Conservation (phyloP, 768 basidiomycete species). For the Tylopilus rubrobrunneus region DNA sequence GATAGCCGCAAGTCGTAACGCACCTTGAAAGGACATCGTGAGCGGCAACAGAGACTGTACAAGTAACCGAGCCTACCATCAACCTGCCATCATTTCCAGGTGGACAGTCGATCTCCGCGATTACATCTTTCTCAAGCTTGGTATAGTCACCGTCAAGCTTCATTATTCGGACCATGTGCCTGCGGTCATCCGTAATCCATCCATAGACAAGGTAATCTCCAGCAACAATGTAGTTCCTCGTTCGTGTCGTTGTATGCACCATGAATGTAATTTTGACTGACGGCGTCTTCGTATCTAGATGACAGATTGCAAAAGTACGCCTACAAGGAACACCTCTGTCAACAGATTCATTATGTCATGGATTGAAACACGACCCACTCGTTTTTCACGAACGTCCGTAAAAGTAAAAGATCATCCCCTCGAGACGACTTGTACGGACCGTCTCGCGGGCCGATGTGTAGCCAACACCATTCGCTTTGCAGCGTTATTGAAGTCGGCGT, state of each 20-base stretch:
- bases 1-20: constrained; percentile 29
- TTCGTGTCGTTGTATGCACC: constrained; percentile 20
- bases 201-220: constrained; percentile 28
- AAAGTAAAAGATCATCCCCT: constrained; percentile 26
- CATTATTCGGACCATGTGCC: constrained; percentile 28
- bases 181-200: constrained; percentile 29
- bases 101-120: constrained; percentile 28
- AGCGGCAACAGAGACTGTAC: background rate
- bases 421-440: constrained; percentile 31
- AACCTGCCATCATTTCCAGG: constrained; percentile 24
- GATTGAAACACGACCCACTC: constrained; percentile 12
- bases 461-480: constrained; percentile 30
- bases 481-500: constrained; percentile 20
- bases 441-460: constrained; percentile 18
- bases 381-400: constrained; percentile 27
- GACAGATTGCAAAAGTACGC: constrained; percentile 25
- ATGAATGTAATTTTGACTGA: constrained; percentile 25
- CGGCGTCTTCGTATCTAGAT: constrained; percentile 23
- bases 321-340: background rate
- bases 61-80: constrained; percentile 15
- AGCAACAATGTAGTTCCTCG: constrained; percentile 23
- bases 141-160: constrained; percentile 27
- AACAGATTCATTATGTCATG: background rate
- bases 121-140: constrained; percentile 16
- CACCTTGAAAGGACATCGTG: constrained; percentile 11